Conservation (phyloP, 1,284 basidiomycete genomes). For the Papiliotrema terrestris region DNA sequence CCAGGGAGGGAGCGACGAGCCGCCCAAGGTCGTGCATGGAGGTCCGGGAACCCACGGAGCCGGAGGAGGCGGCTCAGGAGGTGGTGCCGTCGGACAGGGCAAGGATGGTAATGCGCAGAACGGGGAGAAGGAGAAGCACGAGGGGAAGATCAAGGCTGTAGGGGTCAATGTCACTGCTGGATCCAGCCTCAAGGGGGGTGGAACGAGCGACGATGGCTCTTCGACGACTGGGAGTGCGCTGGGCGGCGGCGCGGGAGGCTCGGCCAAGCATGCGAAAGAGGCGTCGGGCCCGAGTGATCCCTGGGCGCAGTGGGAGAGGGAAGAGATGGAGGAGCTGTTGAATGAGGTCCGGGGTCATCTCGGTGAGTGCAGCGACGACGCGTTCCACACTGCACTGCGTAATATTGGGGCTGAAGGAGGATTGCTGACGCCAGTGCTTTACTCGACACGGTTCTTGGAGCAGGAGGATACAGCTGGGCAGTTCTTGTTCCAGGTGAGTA, state of each 20-base stretch:
- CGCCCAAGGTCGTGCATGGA: slow-evolving; percentile 37
- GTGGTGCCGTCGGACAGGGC: slow-evolving; percentile 45
- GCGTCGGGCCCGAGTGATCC: slow-evolving; percentile 60
- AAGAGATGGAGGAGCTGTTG: slow-evolving; percentile 81
- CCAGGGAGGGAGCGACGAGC: slow-evolving; percentile 28
- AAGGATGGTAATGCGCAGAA: slow-evolving; percentile 6
- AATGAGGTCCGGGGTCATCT: slow-evolving; percentile 75
- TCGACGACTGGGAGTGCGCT: slow-evolving; percentile 1
- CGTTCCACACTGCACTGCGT: too few species aligned
- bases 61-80: slow-evolving; percentile 48
- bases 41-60: slow-evolving; percentile 48
- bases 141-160: neutral
- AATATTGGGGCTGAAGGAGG: too few species aligned
- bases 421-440: slow-evolving; percentile 60
- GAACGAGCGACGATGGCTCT: neutral
- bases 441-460: slow-evolving; percentile 78
- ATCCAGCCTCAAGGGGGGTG: neutral
- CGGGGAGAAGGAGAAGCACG: neutral
- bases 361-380: slow-evolving; percentile 54
- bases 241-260: neutral
- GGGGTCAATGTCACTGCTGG: too few species aligned
- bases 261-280: slow-evolving; percentile 13
- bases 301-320: slow-evolving; percentile 74
- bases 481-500: slow-evolving; percentile 73
- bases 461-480: slow-evolving; percentile 80